Evolutionary conservation across 768 basidiomycete genomes (phyloP).

Genomic region (Termitomyces titanicus): DNA sequence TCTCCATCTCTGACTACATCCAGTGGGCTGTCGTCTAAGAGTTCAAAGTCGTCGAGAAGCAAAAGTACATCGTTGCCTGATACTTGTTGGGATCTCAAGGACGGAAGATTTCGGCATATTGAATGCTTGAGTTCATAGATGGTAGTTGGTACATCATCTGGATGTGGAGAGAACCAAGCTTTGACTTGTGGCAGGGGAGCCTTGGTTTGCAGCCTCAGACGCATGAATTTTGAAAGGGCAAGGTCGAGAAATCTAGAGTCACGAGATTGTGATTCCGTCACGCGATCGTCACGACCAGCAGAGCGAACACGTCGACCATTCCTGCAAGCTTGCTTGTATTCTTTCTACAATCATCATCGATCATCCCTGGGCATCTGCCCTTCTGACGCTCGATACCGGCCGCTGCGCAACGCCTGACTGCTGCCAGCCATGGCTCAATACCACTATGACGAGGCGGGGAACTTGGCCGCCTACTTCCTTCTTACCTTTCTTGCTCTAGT

Average conservation of each 20-base stretch:
- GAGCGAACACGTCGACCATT: conserved; percentile 20
- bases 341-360: no score
- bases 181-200: conserved; percentile 46
- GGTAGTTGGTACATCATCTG: conserved; percentile 17
- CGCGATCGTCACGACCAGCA: conserved; percentile 18
- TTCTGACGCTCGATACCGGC: neutral
- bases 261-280: conserved; percentile 13
- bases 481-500: conserved; percentile 85
- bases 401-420: neutral
- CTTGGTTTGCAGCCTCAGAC: conserved; percentile 45
- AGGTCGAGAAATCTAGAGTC: neutral
- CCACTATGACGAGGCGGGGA: conserved; percentile 82
- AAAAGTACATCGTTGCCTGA: conserved; percentile 24
- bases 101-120: conserved; percentile 31
- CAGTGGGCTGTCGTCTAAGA: conserved; percentile 37
- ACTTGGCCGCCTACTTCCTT: conserved; percentile 87
- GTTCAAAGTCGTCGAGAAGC: conserved; percentile 44
- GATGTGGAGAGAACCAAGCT: conserved; percentile 48
- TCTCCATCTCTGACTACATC: conserved; percentile 47
- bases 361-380: neutral
- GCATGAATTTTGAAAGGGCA: conserved; percentile 33
- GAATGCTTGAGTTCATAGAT: conserved; percentile 35
- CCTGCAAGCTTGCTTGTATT: no score
- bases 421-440: conserved; percentile 60
- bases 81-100: conserved; percentile 22